Conservation (phyloP, 2,329 filamentous ascomycete genomes). For the Calonectria pseudoturangicola region DNA sequence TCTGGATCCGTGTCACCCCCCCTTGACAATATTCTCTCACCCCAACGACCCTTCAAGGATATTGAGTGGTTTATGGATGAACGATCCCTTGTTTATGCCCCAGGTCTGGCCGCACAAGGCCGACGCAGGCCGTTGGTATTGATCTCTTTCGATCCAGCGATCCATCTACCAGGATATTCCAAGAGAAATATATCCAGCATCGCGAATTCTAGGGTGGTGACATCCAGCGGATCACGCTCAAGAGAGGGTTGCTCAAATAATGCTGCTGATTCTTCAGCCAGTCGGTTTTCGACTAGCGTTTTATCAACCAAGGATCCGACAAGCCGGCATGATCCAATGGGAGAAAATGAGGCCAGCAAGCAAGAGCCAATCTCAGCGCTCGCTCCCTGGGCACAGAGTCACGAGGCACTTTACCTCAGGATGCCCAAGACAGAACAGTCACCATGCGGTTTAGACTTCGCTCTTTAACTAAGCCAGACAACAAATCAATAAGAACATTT, state of each 20-base stretch:
- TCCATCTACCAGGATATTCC: constrained; percentile 49
- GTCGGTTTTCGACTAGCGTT: neutral
- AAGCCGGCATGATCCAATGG: neutral
- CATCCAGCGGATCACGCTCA: neutral
- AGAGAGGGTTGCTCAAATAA: neutral
- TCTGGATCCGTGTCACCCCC: constrained; percentile 45
- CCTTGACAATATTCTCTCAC: constrained; percentile 62
- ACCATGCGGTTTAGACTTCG: constrained; percentile 28
- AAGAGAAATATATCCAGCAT: constrained; percentile 29
- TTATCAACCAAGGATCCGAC: neutral
- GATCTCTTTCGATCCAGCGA: constrained; percentile 57
- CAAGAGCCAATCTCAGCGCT: neutral
- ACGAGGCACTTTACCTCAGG: constrained; percentile 25
- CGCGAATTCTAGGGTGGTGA: neutral
- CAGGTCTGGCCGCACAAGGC: constrained; percentile 39
- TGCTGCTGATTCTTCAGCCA: neutral
- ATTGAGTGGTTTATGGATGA: constrained; percentile 68
- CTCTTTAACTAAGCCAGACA: neutral
- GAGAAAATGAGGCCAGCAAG: constrained; percentile 4
- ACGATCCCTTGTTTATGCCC: constrained; percentile 67
- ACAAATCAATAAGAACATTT: too few relatives aligned
- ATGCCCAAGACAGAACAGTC: constrained; percentile 19
- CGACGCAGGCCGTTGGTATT: constrained; percentile 50
- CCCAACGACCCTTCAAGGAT: constrained; percentile 54
- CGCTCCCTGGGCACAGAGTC: neutral